Evolutionary conservation across 352 stramenopile genomes (phyloP), one percentile per base, ranked within the genome.

Genomic region (Globisporangium recalcitrans): DNA sequence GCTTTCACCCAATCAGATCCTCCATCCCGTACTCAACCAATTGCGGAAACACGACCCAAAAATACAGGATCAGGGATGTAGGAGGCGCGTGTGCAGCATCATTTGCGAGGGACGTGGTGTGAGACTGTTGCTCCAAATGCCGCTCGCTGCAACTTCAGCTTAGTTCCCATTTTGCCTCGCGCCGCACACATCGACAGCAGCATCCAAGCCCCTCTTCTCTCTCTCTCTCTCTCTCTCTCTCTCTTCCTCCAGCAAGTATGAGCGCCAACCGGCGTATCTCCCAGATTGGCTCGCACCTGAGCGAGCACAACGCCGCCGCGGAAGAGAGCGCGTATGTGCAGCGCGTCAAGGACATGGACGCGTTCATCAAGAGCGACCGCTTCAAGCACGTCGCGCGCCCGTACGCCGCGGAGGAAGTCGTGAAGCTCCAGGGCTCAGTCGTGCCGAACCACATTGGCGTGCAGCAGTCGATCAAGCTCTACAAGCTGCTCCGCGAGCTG

Each of bases 401-500:
- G 52, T 95, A 93, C 73, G 64, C 68, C 63, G 73, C 85, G 34
- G 80, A 92, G 55, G 82, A 90, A n/a, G 87, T 95, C 26, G 87
- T 93, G 60, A 93, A 94, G 69, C 83, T 95, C 58, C 84, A 95
- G 70, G 87, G 84, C 56, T 84, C 82, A 34, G 65, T 93, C 47
- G 74, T 78, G 7, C 68, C 76, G 5, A 62, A 74, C 64, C 73
- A 80, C 63, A 69, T 71, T 34, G 67, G 81, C 64, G 68, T 61
- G 11, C 72, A 82, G 62, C 76, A 88, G 70, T 90, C 86, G 51
- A 65, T 66, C 62, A 95, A 95, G 78, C 75, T 95, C 13, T 95
- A 95, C 77, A 93, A 90, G 73, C 75, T 93, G 72, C 74, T 95
- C 48, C 86, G 86, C 24, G 77, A 90, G 70, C 72, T 95, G 57